Conservation (phyloP, 768 basidiomycete species). For the Leccinellum rugosiceps region DNA sequence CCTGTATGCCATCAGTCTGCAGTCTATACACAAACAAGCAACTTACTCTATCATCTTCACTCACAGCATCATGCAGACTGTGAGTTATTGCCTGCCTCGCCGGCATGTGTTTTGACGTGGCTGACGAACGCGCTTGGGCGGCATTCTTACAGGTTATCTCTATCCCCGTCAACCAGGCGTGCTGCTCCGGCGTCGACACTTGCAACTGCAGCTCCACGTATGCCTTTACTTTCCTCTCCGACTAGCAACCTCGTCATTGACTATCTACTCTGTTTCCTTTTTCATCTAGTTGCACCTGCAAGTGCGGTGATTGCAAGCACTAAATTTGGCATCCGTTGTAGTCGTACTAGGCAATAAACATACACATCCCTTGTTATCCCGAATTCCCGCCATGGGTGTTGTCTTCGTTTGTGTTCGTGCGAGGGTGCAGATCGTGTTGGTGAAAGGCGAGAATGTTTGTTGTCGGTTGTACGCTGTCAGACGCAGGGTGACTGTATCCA, state of each 20-base stretch:
- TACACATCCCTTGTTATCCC: background rate
- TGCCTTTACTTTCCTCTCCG: background rate
- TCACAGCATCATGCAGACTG: slow-evolving; percentile 13
- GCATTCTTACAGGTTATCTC: slow-evolving; percentile 1
- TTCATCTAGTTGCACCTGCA: slow-evolving; percentile 17
- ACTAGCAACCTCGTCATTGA: background rate
- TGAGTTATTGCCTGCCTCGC: background rate
- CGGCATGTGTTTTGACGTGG: background rate
- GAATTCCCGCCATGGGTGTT: background rate
- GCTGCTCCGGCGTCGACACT: slow-evolving; percentile 7
- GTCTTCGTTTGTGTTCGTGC: background rate
- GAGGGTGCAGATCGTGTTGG: background rate
- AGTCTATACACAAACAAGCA: background rate
- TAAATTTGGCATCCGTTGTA: background rate
- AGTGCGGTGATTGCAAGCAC: too few relatives aligned
- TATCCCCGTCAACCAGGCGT: slow-evolving; percentile 15
- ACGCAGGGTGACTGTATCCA: background rate
- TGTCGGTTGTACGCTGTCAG: background rate
- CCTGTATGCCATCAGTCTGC: background rate
- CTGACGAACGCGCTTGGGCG: too few relatives aligned
- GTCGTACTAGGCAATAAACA: background rate
- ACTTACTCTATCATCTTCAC: background rate
- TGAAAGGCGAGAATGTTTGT: too few relatives aligned
- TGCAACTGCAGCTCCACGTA: slow-evolving; percentile 18
- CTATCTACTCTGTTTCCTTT: background rate